phyloP scores from a whole-genome alignment of 208 protist species.

The Endotrypanum monterogeii region DNA sequence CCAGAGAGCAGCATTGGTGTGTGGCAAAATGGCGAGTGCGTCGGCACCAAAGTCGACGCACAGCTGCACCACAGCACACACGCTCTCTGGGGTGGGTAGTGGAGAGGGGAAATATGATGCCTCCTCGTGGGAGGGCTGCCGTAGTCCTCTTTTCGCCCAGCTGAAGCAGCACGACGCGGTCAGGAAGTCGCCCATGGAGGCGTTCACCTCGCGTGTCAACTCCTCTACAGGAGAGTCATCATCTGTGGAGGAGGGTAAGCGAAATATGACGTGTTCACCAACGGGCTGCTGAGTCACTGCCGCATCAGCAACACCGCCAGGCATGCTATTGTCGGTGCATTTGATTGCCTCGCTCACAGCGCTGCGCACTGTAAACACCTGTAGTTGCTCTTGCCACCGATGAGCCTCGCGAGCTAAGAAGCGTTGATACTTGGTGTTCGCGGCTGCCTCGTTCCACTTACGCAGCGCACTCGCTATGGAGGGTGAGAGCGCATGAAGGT shows the following conservation, averaged over 20 bases:
- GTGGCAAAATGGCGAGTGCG: constrained; percentile 13
- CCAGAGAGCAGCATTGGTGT: constrained; percentile 26
- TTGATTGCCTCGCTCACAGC: constrained; percentile 3
- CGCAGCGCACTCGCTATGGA: constrained; percentile 10
- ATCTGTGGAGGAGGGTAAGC: constrained; percentile 8
- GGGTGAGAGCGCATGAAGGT: constrained; percentile 4
- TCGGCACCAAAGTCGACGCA: constrained; percentile 29
- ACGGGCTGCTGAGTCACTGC: not conserved
- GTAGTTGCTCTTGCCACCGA: constrained; percentile 15
- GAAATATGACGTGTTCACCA: constrained; percentile 24
- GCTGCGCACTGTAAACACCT: constrained; percentile 16
- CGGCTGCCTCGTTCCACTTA: constrained; percentile 19
- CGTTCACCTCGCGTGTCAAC: constrained; percentile 11
- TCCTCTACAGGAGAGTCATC: not conserved
- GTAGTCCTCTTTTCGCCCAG: not conserved
- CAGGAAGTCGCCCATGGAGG: constrained; percentile 9
- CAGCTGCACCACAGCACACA: constrained; percentile 19
- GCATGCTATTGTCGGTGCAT: not conserved
- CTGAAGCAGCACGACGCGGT: constrained; percentile 20
- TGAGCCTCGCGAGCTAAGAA: not conserved
- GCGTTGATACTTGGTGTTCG: constrained; percentile 9
- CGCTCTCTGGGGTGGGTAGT: constrained; percentile 12
- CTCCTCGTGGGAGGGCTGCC: not conserved
- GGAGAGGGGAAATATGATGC: not conserved
- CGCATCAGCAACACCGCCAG: not conserved